Base-by-base conservation (phyloP, 257 asterid genomes). In the Rhazya stricta region DNA sequence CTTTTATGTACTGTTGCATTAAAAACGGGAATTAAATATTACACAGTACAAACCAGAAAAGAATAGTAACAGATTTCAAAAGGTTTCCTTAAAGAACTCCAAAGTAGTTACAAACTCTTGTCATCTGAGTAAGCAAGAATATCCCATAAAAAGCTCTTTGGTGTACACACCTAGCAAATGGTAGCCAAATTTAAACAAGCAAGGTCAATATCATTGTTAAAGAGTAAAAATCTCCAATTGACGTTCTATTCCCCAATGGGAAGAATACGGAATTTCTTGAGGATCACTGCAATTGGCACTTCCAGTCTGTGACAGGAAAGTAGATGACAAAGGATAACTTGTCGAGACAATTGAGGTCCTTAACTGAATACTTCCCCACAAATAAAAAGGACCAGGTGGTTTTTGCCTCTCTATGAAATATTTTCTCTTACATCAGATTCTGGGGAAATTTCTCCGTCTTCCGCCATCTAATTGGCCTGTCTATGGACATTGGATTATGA, bases 1-100 rank as follows among this genome's bases (percentile, higher is more conserved):
- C 96, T 80, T 84, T 83, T 19, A 81, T 90, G 83, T 86, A 84
- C 98, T 92, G 89, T 32, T 57, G 29, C 48, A 71, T 4, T 42
- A 23, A 30, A 37, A 37, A 41, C n/a, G n/a, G n/a, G 7, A 41
- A 32, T 32, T 71, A 45, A 5, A 70, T 8, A 29, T 50, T 70
- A 50, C 41, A 6, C 0, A 21, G 1, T 16, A 46, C 46, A 18
- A 70, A 32, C 48, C 11, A 30, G 25, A 27, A 46, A 46, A 30
- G 5, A 50, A 36, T 36, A n/a, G 16, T 9, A 13, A 65, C 9
- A 6, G 16, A 1, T 32, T 37, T 65, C 69, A 65, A 19, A 16
- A 65, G 6, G 27, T 65, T 62, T 32, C 39, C 39, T 62, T 32
- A 62, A 36, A 29, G 43, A 62, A 32, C 42, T 4, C 13, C 8